Evolutionary conservation across 805 yeast species (phyloP).

Genomic region (Yamadazyma nakazawae): DNA sequence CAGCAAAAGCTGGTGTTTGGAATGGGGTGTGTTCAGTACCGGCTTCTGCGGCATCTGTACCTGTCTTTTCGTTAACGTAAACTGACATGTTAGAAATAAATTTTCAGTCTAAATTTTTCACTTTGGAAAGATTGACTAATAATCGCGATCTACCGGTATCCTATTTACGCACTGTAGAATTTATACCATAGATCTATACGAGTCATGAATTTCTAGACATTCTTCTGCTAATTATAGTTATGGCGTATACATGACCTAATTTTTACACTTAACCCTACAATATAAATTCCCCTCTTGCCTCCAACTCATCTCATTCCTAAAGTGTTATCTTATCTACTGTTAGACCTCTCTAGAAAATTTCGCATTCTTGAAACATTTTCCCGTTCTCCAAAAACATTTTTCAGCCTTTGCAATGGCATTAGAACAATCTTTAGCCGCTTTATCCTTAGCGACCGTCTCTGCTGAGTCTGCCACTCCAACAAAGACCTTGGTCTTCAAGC

Average conservation of each 20-base stretch:
- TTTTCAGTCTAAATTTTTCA: not conserved
- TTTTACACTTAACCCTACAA: not conserved
- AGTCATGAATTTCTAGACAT: too few species aligned
- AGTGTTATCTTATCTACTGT: not conserved
- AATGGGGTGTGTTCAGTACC: slow-evolving; percentile 74
- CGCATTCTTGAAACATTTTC: not conserved
- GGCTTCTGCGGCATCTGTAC: slow-evolving; percentile 53
- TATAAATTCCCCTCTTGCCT: not conserved
- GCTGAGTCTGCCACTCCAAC: slow-evolving; percentile 52
- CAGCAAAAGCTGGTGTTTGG: slow-evolving; percentile 81
- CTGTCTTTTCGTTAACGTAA: slow-evolving; percentile 72
- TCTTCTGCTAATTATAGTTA: too few species aligned
- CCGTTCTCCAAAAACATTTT: slow-evolving; percentile 1
- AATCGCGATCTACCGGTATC: not conserved
- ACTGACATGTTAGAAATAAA: slow-evolving; percentile 31
- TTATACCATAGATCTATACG: too few species aligned
- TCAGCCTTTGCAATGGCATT: slow-evolving; percentile 48
- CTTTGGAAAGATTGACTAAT: not conserved
- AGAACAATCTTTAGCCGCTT: slow-evolving; percentile 63
- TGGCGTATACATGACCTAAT: too few species aligned
- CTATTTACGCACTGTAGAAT: not conserved
- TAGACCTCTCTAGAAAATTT: not conserved
- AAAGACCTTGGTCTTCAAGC: slow-evolving; percentile 83
- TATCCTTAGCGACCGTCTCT: slow-evolving; percentile 56
- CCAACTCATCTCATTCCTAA: not conserved